Base-by-base conservation (phyloP, 2,329 filamentous ascomycete genomes). In the Ceratocystiopsis brevicomis region DNA sequence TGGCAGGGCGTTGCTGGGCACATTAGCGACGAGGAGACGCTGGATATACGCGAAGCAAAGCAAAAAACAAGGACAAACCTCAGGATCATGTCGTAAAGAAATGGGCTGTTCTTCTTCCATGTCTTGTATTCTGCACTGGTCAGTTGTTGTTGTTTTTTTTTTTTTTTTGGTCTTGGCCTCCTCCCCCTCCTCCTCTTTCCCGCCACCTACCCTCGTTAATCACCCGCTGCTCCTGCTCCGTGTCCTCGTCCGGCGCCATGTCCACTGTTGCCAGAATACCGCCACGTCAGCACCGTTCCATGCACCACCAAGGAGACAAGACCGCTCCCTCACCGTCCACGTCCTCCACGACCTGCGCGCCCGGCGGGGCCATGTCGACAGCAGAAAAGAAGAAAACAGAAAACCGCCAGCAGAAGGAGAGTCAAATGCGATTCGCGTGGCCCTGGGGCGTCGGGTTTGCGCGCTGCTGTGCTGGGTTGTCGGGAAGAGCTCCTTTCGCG, bases 21-120 rank as follows among this genome's bases (percentile, higher is more conserved):
- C 15, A 12, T 50, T 40, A 39, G 41, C 13, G 17, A 4, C 6
- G 21, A 4, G 8, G 21, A 8, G 21, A 4, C 21, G 21, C 21
- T 4, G 4, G 21, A n/a, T n/a, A n/a, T n/a, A n/a, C n/a, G 21
- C 21, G 21, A 11, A 42, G n/a, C 13, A 46, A 44, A 56, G 39
- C 17, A 37, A 16, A 37, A 33, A 40, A 37, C n/a, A 42, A 36
- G 19, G 13, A 49, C 45, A 19, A 34, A 78, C 77, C 78, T 87
- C 50, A 96, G 71, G 51, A 98, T 90, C 76, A 95, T 84, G 60
- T 98, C 90, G 61, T 98, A 98, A 53, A 98, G 80, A 57, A 96
- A 96, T 4, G 90, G 87, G 51, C 83, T 85, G 63, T 98, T 98
- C 69, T 98, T 98, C 71, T 98, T 98, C 90, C 90, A 98, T 51